Evolutionary conservation across 805 yeast species (phyloP).

Genomic region (Myxozyma neglecta): DNA sequence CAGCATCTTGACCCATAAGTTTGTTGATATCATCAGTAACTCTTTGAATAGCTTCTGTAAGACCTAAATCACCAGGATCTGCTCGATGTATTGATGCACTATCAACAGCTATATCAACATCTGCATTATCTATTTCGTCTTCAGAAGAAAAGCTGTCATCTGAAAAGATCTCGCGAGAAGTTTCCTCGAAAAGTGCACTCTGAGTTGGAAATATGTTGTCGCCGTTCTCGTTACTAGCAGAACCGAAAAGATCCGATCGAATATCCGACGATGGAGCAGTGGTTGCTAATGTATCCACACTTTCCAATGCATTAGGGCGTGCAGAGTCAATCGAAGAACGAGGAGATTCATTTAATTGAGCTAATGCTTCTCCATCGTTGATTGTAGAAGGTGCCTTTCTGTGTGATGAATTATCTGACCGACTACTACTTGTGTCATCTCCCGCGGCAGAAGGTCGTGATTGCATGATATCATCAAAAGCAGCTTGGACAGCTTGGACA

Average conservation of each 20-base stretch:
- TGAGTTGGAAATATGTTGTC: slow-evolving; percentile 26
- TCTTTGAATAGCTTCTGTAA: slow-evolving; percentile 37
- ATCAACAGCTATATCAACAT: slow-evolving; percentile 35
- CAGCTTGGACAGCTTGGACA: slow-evolving; percentile 65
- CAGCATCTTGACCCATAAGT: slow-evolving; percentile 61
- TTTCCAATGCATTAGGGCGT: background rate
- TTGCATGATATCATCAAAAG: slow-evolving; percentile 55
- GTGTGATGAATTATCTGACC: slow-evolving; percentile 14
- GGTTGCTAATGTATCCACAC: background rate
- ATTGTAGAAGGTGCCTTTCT: slow-evolving; percentile 13
- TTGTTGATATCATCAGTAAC: slow-evolving; percentile 61
- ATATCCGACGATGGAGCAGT: slow-evolving; percentile 1
- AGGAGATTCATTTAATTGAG: slow-evolving; percentile 1
- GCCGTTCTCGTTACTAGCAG: slow-evolving; percentile 4
- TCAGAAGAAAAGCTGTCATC: slow-evolving; percentile 33
- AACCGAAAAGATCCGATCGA: slow-evolving; percentile 31
- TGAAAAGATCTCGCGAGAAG: slow-evolving; percentile 31
- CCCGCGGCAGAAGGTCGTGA: slow-evolving; percentile 18
- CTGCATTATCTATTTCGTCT: slow-evolving; percentile 36
- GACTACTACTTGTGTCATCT: slow-evolving; percentile 26
- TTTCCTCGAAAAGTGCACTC: slow-evolving; percentile 31
- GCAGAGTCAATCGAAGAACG: slow-evolving; percentile 23
- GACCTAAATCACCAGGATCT: slow-evolving; percentile 66
- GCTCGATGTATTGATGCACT: slow-evolving; percentile 49
- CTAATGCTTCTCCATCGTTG: background rate